Evolutionary conservation across 192 early-diverging fungal species (phyloP), one percentile per base, ranked within the genome.

Genomic region (Coemansia sp.): DNA sequence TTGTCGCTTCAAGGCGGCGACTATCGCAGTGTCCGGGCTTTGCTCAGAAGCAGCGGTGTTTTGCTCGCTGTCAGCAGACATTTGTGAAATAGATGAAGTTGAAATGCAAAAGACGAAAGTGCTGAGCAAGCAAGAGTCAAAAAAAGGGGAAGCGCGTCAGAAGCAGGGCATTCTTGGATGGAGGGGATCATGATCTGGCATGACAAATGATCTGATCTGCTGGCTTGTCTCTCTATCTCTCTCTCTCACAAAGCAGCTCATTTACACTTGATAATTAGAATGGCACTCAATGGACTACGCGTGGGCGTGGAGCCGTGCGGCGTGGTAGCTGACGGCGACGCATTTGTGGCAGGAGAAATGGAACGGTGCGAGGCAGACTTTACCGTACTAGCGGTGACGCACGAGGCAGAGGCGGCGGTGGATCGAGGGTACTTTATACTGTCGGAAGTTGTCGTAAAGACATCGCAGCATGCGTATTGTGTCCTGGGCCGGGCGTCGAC

Each of bases 391-490:
- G 37, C 68, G 1, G 39, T 55, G 25, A 31, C 64, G 19, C 29
- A 21, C 45, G 48, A 19, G 34, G 23, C 53, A 14, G 34, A 63
- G 17, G 51, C 64, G 41, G n/a, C 51, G 12, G 62, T 45, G 37
- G 51, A 39, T 15, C 64, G 68, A 9, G 68, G 68, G 19, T 60
- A 70, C 46, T 77, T 82, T 60, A 34, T 21, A 45, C 70, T 46
- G 7, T 55, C 62, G 1, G 68, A 82, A 19, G 62, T 82, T 39
- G 72, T 67, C 1, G 51, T 74, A 17, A 68, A 65, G 50, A 50
- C 75, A n/a, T 37, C 80, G 12, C 55, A 64, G 19, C 73, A 64
- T 63, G 48, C 72, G 10, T 82, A 77, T 53, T 73, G 75, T 50
- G 42, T 77, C 4, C 44, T 82, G n/a, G 80, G 80, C 25, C 63